These are phyloP conservation scores for Larix sibirica DNA, from an alignment of 83 land plant species.

Conservation along the genomic window DNA sequence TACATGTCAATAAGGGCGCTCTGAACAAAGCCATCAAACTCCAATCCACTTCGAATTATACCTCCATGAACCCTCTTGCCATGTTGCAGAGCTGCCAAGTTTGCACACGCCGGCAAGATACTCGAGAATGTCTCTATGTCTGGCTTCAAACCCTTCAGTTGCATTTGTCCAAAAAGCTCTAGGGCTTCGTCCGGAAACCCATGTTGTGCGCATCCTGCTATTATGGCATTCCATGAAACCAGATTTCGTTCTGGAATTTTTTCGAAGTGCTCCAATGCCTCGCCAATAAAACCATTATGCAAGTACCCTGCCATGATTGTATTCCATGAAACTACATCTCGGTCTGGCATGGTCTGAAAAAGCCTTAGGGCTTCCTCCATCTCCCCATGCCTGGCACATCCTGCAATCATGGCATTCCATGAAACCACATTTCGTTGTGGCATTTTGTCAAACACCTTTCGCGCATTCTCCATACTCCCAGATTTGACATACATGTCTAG, in stretches of 20 bases:
- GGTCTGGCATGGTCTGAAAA: slow-evolving; percentile 50
- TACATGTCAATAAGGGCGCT: slow-evolving; percentile 72
- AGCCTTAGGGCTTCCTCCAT: slow-evolving; percentile 32
- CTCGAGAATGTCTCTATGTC: slow-evolving; percentile 42
- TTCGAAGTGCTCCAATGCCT: slow-evolving; percentile 44
- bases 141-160: slow-evolving; percentile 29
- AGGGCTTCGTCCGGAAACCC: background rate
- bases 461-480: slow-evolving; percentile 24
- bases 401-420: slow-evolving; percentile 70
- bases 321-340: slow-evolving; percentile 43
- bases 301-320: slow-evolving; percentile 50
- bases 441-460: slow-evolving; percentile 46
- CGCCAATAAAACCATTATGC: slow-evolving; percentile 29
- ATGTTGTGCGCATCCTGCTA: slow-evolving; percentile 7
- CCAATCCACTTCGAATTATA: slow-evolving; percentile 33
- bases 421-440: slow-evolving; percentile 61
- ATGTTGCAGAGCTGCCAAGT: slow-evolving; percentile 34
- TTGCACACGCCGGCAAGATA: slow-evolving; percentile 44
- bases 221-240: slow-evolving; percentile 15
- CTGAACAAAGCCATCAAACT: slow-evolving; percentile 31
- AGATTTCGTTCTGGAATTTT: slow-evolving; percentile 34
- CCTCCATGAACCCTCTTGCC: slow-evolving; percentile 58
- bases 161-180: slow-evolving; percentile 27
- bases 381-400: slow-evolving; percentile 29
- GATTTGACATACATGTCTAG: slow-evolving; percentile 41